Percentiles rank a stretch among this genome's conserved stretches.
These are phyloP conservation scores for Candida sanyaensis DNA, from an alignment of 1,139 yeast genomes.

Conservation along the genomic window DNA sequence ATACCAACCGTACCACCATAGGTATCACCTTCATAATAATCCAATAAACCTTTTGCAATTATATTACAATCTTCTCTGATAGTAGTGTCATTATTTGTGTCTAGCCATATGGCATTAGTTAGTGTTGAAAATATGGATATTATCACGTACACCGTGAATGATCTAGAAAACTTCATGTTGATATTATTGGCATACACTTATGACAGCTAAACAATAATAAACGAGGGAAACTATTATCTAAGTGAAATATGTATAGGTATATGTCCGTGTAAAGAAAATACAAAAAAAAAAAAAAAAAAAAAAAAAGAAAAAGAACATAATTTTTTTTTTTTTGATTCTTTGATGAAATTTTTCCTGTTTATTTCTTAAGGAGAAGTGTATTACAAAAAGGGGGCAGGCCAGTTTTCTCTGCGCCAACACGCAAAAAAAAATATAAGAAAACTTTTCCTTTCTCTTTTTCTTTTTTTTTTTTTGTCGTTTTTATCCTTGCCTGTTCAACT, in stretches of 20 bases:
- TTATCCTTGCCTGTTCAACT: neutral
- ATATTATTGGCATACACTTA: neutral
- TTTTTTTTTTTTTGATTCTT: no score
- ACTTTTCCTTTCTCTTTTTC: no score
- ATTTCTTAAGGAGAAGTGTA: neutral
- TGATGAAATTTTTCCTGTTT: no score
- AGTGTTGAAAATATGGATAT: slow-evolving; percentile 6
- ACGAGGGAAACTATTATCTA: no score
- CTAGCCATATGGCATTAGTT: slow-evolving; percentile 30
- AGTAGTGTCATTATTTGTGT: slow-evolving; percentile 39
- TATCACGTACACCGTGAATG: slow-evolving; percentile 1
- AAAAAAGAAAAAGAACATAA: neutral
- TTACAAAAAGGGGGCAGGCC: neutral
- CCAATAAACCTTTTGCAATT: slow-evolving; percentile 64
- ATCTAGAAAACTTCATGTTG: slow-evolving; percentile 1
- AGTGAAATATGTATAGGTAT: neutral
- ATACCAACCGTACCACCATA: slow-evolving; percentile 78
- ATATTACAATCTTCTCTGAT: slow-evolving; percentile 53
- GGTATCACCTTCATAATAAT: slow-evolving; percentile 65
- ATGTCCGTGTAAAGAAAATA: neutral
- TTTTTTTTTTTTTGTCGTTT: neutral
- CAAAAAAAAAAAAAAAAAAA: neutral
- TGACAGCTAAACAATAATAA: no score
- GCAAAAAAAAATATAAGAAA: neutral
- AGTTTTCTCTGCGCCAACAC: neutral